Base-by-base conservation (phyloP, 148 eudicot species). In the Cornus kousa region DNA sequence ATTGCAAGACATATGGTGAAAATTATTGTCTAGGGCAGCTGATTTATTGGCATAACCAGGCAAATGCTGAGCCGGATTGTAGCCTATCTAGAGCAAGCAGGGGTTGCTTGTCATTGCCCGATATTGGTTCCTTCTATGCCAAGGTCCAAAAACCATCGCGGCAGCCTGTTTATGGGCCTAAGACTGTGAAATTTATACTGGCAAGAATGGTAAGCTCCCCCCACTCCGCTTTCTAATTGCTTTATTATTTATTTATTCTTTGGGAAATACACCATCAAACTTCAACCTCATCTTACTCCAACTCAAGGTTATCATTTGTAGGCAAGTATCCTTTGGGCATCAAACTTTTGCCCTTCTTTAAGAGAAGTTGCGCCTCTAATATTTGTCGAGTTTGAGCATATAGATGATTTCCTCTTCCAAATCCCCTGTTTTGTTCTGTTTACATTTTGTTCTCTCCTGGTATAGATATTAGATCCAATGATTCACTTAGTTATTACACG, bases 21-120 rank as follows among this genome's bases (percentile, higher is more conserved):
- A 92, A 89, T 84, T 96, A 96, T 86, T 93, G 98, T 84, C 76
- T 96, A 80, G 99, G 97, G 80, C 98, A 96, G 87, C 87, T 96
- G 76, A 92, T 96, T 46, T 92, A 81, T 85, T 96, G 99, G 99
- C 87, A 93, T 79, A 90, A 86, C 80, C 98, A 93, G 78, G 82
- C 90, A 48, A 87, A 89, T 75, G 88, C 93, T 59, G 95, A 92
- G 20, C 99, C 98, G 24, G 99, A 96, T 85, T 82, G 86, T 72
- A 84, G 73, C 77, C 88, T 96, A 70, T 82, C 88, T 72, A 86
- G 82, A 86, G 90, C 89, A 35, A 87, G 95, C 79, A 88, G 92
- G 85, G 99, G 99, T 64, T 96, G 99, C 84, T 87, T 96, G 82
- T 88, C 89, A 33, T 83, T 96, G 76, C 99, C 99, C 9, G 99